Conservation (phyloP, 2,329 filamentous ascomycete genomes). For the Aureobasidium sp. region DNA sequence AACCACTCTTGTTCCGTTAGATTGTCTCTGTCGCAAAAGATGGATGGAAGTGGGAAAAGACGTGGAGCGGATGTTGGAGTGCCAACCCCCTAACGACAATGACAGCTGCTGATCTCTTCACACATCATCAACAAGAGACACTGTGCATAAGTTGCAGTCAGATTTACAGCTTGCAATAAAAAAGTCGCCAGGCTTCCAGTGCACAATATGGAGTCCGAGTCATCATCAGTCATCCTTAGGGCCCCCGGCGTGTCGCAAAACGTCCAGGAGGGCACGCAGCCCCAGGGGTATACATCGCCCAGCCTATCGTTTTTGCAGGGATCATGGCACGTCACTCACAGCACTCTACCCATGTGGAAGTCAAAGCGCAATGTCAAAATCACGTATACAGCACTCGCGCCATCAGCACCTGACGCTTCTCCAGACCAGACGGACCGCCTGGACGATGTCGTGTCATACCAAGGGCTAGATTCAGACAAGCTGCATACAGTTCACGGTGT, state of each 20-base stretch:
- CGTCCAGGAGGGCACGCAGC: slow-evolving; percentile 4
- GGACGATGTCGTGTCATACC: slow-evolving; percentile 66
- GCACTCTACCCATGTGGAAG: slow-evolving; percentile 72
- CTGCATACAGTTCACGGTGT: slow-evolving; percentile 56
- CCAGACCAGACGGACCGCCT: slow-evolving; percentile 40
- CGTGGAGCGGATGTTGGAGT: slow-evolving; percentile 3
- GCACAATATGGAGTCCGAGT: not conserved
- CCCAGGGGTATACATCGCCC: slow-evolving; percentile 35
- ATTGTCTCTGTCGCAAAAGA: slow-evolving; percentile 5
- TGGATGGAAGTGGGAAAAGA: not conserved
- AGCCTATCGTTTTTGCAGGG: slow-evolving; percentile 52
- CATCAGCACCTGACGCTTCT: slow-evolving; percentile 23
- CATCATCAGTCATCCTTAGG: slow-evolving; percentile 25
- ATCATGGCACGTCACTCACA: slow-evolving; percentile 68
- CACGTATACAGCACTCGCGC: slow-evolving; percentile 54
- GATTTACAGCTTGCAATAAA: not conserved
- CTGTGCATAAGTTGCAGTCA: not conserved
- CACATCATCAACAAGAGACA: slow-evolving; percentile 9
- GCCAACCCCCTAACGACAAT: slow-evolving; percentile 6
- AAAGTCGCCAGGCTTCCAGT: not conserved
- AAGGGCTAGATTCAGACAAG: slow-evolving; percentile 42
- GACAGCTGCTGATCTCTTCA: not conserved
- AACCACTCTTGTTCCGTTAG: not conserved
- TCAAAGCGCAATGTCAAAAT: slow-evolving; percentile 72
- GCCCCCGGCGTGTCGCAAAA: slow-evolving; percentile 31